phyloP scores from a whole-genome alignment of 2,329 filamentous ascomycete species.

The Epichloe coenophiala region DNA sequence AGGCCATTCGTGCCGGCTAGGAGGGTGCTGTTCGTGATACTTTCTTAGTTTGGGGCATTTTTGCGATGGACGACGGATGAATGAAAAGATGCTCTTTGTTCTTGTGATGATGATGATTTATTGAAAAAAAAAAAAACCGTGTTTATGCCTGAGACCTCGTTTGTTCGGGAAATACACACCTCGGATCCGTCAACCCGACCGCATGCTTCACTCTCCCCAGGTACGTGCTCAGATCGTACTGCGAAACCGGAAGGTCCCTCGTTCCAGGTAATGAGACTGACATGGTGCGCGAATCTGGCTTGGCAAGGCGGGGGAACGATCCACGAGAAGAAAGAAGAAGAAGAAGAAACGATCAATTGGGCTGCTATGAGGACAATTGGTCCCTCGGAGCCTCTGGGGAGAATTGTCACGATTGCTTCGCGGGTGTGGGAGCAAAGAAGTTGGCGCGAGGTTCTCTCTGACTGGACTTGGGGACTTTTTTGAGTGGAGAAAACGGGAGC shows the following conservation, averaged over 20 bases:
- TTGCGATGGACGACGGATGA: neutral
- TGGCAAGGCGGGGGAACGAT: neutral
- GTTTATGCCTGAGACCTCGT: neutral
- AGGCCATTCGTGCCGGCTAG: slow-evolving; percentile 67
- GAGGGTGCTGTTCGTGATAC: slow-evolving; percentile 51
- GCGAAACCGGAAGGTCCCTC: slow-evolving; percentile 79
- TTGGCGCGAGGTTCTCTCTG: too few species aligned
- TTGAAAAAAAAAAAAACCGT: neutral
- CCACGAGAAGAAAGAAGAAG: neutral
- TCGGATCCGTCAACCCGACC: slow-evolving; percentile 82
- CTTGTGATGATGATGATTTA: too few species aligned
- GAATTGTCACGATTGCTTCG: too few species aligned
- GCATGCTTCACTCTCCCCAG: slow-evolving; percentile 89
- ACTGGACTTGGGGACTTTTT: too few species aligned
- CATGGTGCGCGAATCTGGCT: slow-evolving; percentile 26
- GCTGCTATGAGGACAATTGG: neutral
- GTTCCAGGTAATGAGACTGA: slow-evolving; percentile 51
- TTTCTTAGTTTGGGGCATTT: too few species aligned
- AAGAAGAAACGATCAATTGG: neutral
- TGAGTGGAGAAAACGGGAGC: too few species aligned
- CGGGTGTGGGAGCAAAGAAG: neutral
- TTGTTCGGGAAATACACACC: slow-evolving; percentile 45
- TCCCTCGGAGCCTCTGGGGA: neutral
- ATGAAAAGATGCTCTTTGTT: neutral
- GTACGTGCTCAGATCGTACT: slow-evolving; percentile 86